Conservation (phyloP, 2,329 filamentous ascomycete genomes). For the Exophiala alcalophila region DNA sequence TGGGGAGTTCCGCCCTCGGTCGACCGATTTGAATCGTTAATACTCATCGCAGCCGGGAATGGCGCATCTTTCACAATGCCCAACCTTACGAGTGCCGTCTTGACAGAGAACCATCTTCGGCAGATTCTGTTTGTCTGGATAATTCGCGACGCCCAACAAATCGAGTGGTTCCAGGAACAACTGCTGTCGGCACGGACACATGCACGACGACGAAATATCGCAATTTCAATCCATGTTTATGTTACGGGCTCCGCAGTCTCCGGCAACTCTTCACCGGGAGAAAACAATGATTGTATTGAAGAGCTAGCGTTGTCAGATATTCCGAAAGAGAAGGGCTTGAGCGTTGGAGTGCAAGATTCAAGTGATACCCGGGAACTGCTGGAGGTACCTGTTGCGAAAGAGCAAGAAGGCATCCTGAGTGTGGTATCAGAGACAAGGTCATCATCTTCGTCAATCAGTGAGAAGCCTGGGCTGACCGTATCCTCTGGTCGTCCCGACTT, state of each 20-base stretch:
- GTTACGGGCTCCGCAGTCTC: conserved; percentile 5
- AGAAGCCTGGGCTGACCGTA: conserved; percentile 2
- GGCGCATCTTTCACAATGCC: conserved; percentile 59
- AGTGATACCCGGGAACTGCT: neutral
- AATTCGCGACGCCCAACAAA: conserved; percentile 19
- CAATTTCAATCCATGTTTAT: conserved; percentile 9
- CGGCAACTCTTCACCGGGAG: neutral
- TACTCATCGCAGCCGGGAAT: conserved; percentile 32
- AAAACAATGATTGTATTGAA: conserved; percentile 5
- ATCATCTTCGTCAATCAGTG: conserved; percentile 5
- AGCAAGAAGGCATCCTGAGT: neutral
- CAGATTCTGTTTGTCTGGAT: conserved; percentile 25
- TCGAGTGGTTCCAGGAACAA: conserved; percentile 23
- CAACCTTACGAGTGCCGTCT: conserved; percentile 18
- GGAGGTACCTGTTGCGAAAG: conserved; percentile 1
- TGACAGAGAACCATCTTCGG: conserved; percentile 13
- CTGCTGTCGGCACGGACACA: conserved; percentile 11
- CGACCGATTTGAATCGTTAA: conserved; percentile 24
- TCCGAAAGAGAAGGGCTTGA: neutral
- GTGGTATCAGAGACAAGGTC: conserved; percentile 3
- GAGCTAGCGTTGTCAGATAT: neutral
- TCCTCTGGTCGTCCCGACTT: conserved; percentile 47
- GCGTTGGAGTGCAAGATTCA: neutral
- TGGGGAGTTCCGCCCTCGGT: conserved; percentile 22
- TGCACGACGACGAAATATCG: conserved; percentile 51